Evolutionary conservation across 257 asterid genomes (phyloP).

Genomic region (Nicotiana knightiana): DNA sequence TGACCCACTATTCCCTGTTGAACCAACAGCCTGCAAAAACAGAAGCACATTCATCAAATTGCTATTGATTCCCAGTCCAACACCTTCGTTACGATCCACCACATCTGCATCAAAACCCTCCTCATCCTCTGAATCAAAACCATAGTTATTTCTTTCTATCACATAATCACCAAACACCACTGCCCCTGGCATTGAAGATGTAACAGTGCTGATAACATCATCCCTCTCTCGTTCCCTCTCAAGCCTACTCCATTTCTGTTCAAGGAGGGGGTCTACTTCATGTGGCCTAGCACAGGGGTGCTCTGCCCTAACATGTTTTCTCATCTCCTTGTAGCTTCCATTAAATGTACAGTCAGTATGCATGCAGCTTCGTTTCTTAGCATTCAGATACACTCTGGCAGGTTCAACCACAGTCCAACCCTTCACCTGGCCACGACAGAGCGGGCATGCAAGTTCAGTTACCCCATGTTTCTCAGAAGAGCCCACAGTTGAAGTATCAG

Average conservation of each 20-base stretch:
- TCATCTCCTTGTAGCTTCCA: conserved; percentile 72
- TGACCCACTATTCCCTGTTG: conserved; percentile 39
- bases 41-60: conserved; percentile 68
- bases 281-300: conserved; percentile 90
- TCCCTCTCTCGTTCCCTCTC: conserved; percentile 88
- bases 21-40: conserved; percentile 73
- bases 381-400: conserved; percentile 64
- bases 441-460: conserved; percentile 83
- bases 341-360: conserved; percentile 70
- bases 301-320: conserved; percentile 74
- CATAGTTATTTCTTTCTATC: conserved; percentile 62
- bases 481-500: conserved; percentile 25
- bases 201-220: conserved; percentile 86
- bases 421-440: conserved; percentile 96
- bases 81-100: conserved; percentile 33
- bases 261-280: conserved; percentile 77
- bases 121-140: conserved; percentile 57
- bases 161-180: conserved; percentile 91
- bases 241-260: conserved; percentile 80
- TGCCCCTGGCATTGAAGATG: conserved; percentile 87
- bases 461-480: conserved; percentile 40
- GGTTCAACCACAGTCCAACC: conserved; percentile 94
- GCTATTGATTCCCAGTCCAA: conserved; percentile 39
- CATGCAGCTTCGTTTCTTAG: conserved; percentile 70
- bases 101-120: conserved; percentile 43